These are phyloP conservation scores for Xylariaceae sp. DNA, from an alignment of 2,329 filamentous ascomycete genomes.

Conservation along the genomic window DNA sequence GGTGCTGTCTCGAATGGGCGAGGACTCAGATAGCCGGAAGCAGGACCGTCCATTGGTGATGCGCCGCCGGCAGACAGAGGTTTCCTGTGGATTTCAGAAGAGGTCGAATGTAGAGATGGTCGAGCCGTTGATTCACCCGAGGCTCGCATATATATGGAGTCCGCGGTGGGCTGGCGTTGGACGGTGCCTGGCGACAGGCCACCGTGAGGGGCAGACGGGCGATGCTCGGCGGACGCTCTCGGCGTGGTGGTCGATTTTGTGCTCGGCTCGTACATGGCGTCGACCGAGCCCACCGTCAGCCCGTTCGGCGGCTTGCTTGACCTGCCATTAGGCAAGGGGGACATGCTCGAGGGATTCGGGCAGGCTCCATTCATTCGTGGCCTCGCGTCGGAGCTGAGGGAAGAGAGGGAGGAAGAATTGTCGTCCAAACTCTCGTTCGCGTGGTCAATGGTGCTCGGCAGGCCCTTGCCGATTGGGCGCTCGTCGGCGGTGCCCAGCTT, in stretches of 20 bases:
- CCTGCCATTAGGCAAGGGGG: constrained; percentile 50
- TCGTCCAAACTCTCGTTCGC: constrained; percentile 46
- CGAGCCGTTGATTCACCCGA: background rate
- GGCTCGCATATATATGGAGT: background rate
- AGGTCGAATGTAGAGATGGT: background rate
- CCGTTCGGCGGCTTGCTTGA: constrained; percentile 29
- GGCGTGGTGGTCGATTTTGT: constrained; percentile 5
- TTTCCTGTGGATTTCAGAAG: background rate
- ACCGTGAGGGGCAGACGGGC: constrained; percentile 7
- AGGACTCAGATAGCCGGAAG: constrained; percentile 4
- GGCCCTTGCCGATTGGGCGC: constrained; percentile 26
- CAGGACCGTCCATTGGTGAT: background rate
- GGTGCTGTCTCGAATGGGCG: constrained; percentile 6
- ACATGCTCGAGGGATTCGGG: constrained; percentile 47
- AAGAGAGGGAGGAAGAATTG: constrained; percentile 45
- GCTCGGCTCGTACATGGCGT: background rate
- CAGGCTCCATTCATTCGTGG: constrained; percentile 35
- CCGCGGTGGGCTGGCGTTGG: background rate
- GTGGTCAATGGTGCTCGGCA: constrained; percentile 28
- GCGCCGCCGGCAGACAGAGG: background rate
- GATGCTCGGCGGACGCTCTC: constrained; percentile 3
- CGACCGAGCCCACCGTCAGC: constrained; percentile 23
- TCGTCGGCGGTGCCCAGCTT: constrained; percentile 16
- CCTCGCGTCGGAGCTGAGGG: constrained; percentile 40
- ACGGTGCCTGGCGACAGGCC: constrained; percentile 11